Evolutionary conservation across 2,329 filamentous ascomycete species (phyloP), one percentile per base, ranked within the genome.

Genomic region (Xylaria multiplex): DNA sequence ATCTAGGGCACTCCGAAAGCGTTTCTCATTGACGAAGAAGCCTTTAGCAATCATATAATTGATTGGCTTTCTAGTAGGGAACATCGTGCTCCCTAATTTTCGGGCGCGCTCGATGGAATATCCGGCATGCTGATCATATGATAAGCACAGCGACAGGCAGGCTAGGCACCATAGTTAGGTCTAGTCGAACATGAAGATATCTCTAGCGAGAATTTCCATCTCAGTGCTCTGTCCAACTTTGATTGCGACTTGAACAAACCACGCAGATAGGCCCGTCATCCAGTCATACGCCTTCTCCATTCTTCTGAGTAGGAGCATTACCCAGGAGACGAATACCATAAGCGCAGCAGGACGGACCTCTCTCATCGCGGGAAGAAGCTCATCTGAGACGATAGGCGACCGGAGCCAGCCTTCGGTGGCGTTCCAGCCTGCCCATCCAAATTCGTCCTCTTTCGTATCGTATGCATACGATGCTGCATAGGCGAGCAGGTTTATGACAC

Each of bases 241-340:
- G 13, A 66, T 42, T 5, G 59, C 48, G 40, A 66, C 64, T 19
- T 27, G 59, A 3, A 63, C 64, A 54, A 64, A 64, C 64, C 64
- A 66, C 24, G 40, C 55, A n/a, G 60, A 56, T 3, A 66, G 14
- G 4, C 55, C 64, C 11, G 50, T 8, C 65, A 65, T 67, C 65
- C 61, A 67, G 19, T 60, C 61, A 61, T 67, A 67, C n/a, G 6
- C 14, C 3, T 14, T 13, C 37, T 67, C 65, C 27, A 64, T 24
- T 57, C 56, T 64, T 49, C 32, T 48, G 3, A 67, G 50, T 35
- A 67, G 19, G 40, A 60, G 22, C 45, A 54, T 48, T 19, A 54
- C 61, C 61, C 65, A 65, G 22, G 61, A 64, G n/a, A 58, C 11
- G 57, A 67, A 64, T 19, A 67, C 35, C 22, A 65, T 52, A 57